Conservation (phyloP, 106 monocot species). For the Alisma plantagoaquatica region DNA sequence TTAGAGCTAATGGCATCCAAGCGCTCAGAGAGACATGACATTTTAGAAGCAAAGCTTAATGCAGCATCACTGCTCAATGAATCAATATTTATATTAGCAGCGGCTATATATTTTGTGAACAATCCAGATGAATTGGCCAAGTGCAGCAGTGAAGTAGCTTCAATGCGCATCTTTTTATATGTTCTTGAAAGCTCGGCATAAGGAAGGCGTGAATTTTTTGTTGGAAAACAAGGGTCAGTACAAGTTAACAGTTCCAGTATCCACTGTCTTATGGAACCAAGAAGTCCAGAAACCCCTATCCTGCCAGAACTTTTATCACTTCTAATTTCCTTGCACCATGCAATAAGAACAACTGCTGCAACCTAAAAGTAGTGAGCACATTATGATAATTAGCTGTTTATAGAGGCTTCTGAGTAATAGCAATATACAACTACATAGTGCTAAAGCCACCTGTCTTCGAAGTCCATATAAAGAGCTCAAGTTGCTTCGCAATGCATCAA, state of each 20-base stretch:
- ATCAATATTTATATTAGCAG: constrained; percentile 23
- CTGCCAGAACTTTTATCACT: constrained; percentile 13
- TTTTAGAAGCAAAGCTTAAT: constrained; percentile 46
- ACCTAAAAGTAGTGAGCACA: constrained; percentile 73
- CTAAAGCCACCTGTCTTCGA: constrained; percentile 63
- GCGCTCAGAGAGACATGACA: constrained; percentile 26
- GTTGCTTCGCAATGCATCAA: constrained; percentile 54
- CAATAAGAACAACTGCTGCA: constrained; percentile 65
- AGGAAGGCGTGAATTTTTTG: constrained; percentile 74
- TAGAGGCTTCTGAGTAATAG: no score
- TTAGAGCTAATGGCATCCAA: constrained; percentile 7
- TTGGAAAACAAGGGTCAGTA: constrained; percentile 83
- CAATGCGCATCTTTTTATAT: constrained; percentile 82
- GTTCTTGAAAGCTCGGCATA: constrained; percentile 95
- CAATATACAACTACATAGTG: no score
- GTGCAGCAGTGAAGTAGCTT: constrained; percentile 42
- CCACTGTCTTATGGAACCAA: constrained; percentile 44
- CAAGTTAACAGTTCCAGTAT: constrained; percentile 70
- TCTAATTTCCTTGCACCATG: constrained; percentile 86
- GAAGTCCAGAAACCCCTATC: constrained; percentile 12
- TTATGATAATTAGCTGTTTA: constrained; percentile 1
- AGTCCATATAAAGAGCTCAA: constrained; percentile 70
- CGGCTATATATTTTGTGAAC: constrained; percentile 29
- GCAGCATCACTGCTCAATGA: constrained; percentile 57
- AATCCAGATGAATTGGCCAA: constrained; percentile 26